Evolutionary conservation across 106 monocot genomes (phyloP), one percentile per base, ranked within the genome.

Genomic region (Allium fistulosum): DNA sequence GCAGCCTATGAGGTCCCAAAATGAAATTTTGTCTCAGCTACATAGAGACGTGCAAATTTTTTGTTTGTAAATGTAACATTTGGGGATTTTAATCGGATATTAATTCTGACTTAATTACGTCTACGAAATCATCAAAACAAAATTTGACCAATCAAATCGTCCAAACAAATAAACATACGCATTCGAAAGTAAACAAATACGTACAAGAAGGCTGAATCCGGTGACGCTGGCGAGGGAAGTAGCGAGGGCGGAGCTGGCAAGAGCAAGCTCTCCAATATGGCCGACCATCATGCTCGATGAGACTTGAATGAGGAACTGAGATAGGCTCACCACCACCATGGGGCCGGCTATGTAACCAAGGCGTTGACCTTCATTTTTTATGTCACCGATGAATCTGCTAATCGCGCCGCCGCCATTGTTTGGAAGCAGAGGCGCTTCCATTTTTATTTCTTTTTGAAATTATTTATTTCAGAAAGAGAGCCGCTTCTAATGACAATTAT

Each of bases 121-220:
- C 37, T 37, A 37, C 0, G 5, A 37, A 37, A 37, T 37, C 2
- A 37, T 5, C 37, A 37, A 37, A 1, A 37, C 5, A 37, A 5
- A 28, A 37, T 37, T 37, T 37, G 37, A 37, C 5, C 37, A 37
- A 37, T 37, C 37, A 37, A 37, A 37, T 5, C 37, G 37, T 37
- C 37, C 4, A 37, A 37, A 37, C 37, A 37, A 37, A 37, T 5
- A 37, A 37, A 37, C 2, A 37, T 37, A 37, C 2, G 37, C 4
- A 37, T 4, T 37, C 37, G 5, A 37, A 37, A 37, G 37, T 5
- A 37, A 37, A 37, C 5, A 37, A 37, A 37, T 37, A 37, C 37
- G 37, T 73, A 83, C 87, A 62, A 87, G 80, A 72, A 83, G 80
- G 82, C 87, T 87, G 83, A 83, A 87, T 46, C 87, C 87, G 49